Base-by-base conservation (phyloP, 371 early-diverging fungal species). In the Phascolomyces articulosus region DNA sequence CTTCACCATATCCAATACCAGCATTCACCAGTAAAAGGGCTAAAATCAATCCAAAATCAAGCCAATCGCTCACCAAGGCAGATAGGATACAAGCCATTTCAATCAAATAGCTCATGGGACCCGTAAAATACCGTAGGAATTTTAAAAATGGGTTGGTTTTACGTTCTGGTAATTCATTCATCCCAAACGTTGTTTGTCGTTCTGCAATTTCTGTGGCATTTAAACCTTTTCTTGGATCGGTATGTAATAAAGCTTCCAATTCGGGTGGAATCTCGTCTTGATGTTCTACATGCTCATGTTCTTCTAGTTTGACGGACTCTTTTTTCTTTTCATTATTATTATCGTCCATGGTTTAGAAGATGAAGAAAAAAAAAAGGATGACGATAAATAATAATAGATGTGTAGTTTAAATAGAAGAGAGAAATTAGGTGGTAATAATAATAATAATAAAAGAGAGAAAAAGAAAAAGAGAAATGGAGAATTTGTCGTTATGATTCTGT, bases 71-170 rank as follows among this genome's bases (percentile, higher is more conserved):
- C 2, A 90, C 90, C 6, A 92, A 73, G 57, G 85, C 92, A 21
- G 90, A 84, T 64, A 90, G 77, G 68, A 96, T 85, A 75, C 83
- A 85, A 11, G 93, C 87, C 44, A 91, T 75, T 76, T 95, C 95
- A 62, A 96, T 91, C 65, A 97, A 80, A 78, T 89, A 92, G 54
- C 95, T 89, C 67, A 96, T 96, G 58, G 96, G 87, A 60, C 96
- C 96, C 23, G 85, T 87, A 70, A 97, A 95, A 84, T 93, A 96
- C 28, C 86, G 73, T 34, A 95, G 77, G 76, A 96, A 94, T 79
- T 95, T 94, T 67, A 93, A 77, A 62, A 93, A 56, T 13, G 92
- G 92, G 74, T 90, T 93, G 44, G 84, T 86, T 79, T 90, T 92
- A 64, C 85, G 82, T 72, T 95, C 96, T 10, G 91, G 84, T 34